These are phyloP conservation scores for Neurospora sp. DNA, from an alignment of 495 filamentous ascomycete species.

Conservation along the genomic window DNA sequence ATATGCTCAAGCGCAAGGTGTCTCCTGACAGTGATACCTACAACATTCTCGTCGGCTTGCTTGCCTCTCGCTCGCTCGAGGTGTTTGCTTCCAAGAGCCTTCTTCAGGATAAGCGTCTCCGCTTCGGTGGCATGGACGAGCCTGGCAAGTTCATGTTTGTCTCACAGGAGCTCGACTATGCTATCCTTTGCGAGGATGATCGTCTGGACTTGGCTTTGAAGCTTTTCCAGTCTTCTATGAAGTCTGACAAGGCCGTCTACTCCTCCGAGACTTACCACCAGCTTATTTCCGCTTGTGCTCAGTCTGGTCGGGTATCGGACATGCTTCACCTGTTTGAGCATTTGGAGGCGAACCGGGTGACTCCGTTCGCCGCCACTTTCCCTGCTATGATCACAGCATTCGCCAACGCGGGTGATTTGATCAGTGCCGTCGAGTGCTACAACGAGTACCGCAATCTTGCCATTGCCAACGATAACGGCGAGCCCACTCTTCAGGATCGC, in stretches of 20 bases:
- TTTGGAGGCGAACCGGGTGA: constrained; percentile 68
- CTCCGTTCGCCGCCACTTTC: constrained; percentile 70
- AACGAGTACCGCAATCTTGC: constrained; percentile 84
- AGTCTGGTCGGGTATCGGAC: constrained; percentile 63
- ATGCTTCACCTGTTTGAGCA: constrained; percentile 86
- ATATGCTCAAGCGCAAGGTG: constrained; percentile 85
- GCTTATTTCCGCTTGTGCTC: constrained; percentile 77
- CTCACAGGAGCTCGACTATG: constrained; percentile 73
- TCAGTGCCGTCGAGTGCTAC: constrained; percentile 89
- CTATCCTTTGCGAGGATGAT: constrained; percentile 75
- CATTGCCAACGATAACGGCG: constrained; percentile 67
- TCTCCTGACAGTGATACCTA: constrained; percentile 76
- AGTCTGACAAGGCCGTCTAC: constrained; percentile 48
- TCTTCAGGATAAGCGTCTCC: constrained; percentile 63
- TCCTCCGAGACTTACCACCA: constrained; percentile 63
- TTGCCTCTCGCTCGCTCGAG: constrained; percentile 70
- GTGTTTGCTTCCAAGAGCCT: constrained; percentile 55
- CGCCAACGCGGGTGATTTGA: constrained; percentile 65
- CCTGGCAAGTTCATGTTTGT: constrained; percentile 82
- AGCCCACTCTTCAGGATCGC: constrained; percentile 58
- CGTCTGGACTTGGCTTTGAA: constrained; percentile 73
- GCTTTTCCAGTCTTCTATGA: constrained; percentile 66
- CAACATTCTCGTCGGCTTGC: constrained; percentile 69
- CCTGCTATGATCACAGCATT: constrained; percentile 89
- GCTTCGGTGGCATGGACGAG: constrained; percentile 81